phyloP scores from a whole-genome alignment of 495 filamentous ascomycete species.

The Aspergillus biplanus region DNA sequence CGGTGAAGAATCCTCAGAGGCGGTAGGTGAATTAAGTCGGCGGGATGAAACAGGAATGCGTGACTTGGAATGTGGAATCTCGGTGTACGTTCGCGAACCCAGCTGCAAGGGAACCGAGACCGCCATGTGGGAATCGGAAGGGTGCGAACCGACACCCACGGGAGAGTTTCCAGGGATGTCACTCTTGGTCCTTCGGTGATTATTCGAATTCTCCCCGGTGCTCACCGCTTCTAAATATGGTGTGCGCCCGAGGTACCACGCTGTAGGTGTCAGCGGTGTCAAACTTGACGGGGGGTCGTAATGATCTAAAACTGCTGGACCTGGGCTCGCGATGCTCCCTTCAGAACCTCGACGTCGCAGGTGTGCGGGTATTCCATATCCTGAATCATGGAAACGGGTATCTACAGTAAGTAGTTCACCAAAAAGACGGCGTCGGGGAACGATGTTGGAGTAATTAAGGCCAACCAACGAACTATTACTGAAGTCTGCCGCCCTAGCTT shows the following conservation, averaged over 20 bases:
- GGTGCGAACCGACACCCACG: conserved; percentile 31
- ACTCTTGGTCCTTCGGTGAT: conserved; percentile 54
- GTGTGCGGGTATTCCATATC: conserved; percentile 45
- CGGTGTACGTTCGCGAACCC: conserved; percentile 33
- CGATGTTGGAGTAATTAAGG: conserved; percentile 19
- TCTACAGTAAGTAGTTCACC: conserved; percentile 52
- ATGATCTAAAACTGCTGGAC: conserved; percentile 51
- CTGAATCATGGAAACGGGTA: conserved; percentile 39
- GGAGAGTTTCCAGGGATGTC: conserved; percentile 39
- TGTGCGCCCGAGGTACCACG: conserved; percentile 56
- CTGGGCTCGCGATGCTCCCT: conserved; percentile 56
- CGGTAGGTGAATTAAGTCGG: conserved; percentile 51
- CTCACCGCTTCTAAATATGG: conserved; percentile 54
- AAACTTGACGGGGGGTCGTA: conserved; percentile 38
- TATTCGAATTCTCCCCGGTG: conserved; percentile 28
- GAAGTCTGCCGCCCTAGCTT: conserved; percentile 6
- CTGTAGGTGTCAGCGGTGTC: conserved; percentile 57
- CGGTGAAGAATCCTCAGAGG: conserved; percentile 47
- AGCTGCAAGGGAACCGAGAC: conserved; percentile 41
- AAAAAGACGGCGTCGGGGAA: conserved; percentile 50
- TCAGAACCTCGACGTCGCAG: conserved; percentile 56
- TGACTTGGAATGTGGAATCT: conserved; percentile 55
- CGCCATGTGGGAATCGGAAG: conserved; percentile 44
- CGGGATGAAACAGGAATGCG: conserved; percentile 61
- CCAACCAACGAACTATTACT: conserved; percentile 9